Evolutionary conservation across 345 rosid genomes (phyloP), one percentile per base, ranked within the genome.

Genomic region (Noccaea caerulescens): DNA sequence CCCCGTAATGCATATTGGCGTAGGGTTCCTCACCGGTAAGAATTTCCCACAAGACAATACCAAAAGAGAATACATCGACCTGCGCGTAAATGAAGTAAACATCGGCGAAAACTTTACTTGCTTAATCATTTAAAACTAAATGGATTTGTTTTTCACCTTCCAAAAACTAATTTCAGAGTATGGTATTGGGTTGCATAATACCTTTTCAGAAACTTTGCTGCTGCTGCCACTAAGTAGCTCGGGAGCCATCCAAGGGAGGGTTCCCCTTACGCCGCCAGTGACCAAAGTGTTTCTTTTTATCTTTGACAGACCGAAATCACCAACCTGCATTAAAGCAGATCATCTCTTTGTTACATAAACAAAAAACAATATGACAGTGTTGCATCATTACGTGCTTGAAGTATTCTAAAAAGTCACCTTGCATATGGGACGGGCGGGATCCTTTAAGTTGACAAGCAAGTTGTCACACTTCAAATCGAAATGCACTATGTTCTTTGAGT

Each of bases 381-480:
- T 65, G 25, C 18, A 71, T 41, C 46, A 8, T 34, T 32, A n/a
- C 41, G 20, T 47, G 47, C 38, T 33, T 14, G 3, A 57, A 41
- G 23, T 63, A 44, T 66, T 38, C 33, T n/a, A 12, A 13, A 64
- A 55, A 58, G 34, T 72, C 76, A 92, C 99, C 93, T 95, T 95
- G 96, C 99, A 95, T 60, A 95, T 92, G n/a, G 98, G 99, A 57
- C 96, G 85, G 10, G 72, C 84, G 38, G 97, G 80, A 82, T 95
- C 99, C 82, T 95, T 95, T 80, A 95, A 86, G 87, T 95, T 95
- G 72, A 95, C 96, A 38, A 95, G 97, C 81, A 95, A 77, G 79
- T 95, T 92, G 85, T 90, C 97, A 69, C 99, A 95, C 76, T 95
- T 95, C 80, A 95, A 81, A 86, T 95, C 98, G 76, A 95, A 95